A percentile compares a stretch with the other conserved stretches of the same genome.
These are phyloP conservation scores for Golubevia pallescens DNA, from an alignment of 1,284 basidiomycete species.

Conservation along the genomic window DNA sequence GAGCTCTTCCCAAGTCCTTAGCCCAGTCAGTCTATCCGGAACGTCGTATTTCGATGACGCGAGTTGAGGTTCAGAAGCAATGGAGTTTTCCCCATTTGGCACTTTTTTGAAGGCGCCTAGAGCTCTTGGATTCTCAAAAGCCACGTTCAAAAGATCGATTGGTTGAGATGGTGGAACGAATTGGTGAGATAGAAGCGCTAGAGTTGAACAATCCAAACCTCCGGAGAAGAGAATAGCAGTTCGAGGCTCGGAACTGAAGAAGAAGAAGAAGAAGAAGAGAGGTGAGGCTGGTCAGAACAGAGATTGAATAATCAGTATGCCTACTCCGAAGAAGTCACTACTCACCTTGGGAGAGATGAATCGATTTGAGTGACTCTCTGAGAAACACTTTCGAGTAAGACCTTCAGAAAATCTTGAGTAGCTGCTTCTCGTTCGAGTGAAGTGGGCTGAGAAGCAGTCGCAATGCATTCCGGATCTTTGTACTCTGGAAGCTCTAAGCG, in stretches of 20 bases:
- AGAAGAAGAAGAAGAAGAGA: neutral
- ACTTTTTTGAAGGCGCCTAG: conserved; percentile 57
- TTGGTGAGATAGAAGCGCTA: conserved; percentile 78
- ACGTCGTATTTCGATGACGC: conserved; percentile 68
- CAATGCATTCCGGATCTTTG: no score
- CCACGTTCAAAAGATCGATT: conserved; percentile 93
- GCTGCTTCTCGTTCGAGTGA: no score
- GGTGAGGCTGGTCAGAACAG: no score
- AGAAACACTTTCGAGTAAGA: neutral
- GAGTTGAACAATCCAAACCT: conserved; percentile 87
- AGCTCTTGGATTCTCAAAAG: conserved; percentile 87
- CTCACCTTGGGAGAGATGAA: neutral
- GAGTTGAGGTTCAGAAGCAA: neutral
- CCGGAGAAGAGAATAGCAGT: conserved; percentile 92
- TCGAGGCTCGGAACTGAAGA: conserved; percentile 59
- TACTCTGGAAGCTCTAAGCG: no score
- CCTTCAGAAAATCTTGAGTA: no score
- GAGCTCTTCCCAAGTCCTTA: conserved; percentile 79
- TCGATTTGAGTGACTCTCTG: neutral
- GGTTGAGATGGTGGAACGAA: conserved; percentile 70
- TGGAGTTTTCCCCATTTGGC: conserved; percentile 4
- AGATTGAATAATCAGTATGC: neutral
- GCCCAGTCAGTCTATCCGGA: conserved; percentile 84
- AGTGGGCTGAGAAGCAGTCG: no score
- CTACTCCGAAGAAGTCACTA: no score